phyloP scores from a whole-genome alignment of 2,329 filamentous ascomycete species.

The Colletotrichum magnum region DNA sequence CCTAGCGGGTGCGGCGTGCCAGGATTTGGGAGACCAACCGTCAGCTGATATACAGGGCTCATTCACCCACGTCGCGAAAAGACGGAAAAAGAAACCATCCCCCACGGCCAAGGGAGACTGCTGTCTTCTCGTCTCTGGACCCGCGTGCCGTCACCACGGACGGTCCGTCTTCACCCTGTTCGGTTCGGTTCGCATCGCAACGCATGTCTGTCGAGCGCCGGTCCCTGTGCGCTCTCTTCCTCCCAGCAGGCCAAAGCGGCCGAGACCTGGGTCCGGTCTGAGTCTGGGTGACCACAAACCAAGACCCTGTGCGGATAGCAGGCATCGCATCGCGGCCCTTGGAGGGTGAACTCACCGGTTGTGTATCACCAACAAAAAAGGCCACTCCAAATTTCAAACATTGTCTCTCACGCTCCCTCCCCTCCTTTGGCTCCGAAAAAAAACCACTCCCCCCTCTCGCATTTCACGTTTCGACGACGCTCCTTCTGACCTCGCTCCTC shows the following conservation, averaged over 20 bases:
- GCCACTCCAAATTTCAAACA: slow-evolving; percentile 17
- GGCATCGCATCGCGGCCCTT: slow-evolving; percentile 32
- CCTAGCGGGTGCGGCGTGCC: slow-evolving; percentile 20
- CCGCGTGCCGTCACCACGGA: slow-evolving; percentile 22
- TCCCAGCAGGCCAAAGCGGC: slow-evolving; percentile 36
- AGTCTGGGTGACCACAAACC: slow-evolving; percentile 31
- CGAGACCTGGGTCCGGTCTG: slow-evolving; percentile 34
- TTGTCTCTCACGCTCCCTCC: slow-evolving; percentile 6
- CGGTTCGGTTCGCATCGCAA: too few species aligned
- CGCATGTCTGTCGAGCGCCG: slow-evolving; percentile 17
- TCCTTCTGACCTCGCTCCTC: neutral
- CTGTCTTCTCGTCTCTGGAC: neutral
- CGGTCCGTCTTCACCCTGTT: neutral
- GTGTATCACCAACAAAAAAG: slow-evolving; percentile 38
- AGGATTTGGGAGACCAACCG: slow-evolving; percentile 18
- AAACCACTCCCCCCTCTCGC: neutral
- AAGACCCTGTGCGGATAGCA: slow-evolving; percentile 31
- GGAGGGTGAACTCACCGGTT: slow-evolving; percentile 35
- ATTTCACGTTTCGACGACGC: slow-evolving; percentile 1
- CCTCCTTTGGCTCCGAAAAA: slow-evolving; percentile 2
- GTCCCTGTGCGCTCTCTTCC: slow-evolving; percentile 30
- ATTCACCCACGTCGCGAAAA: slow-evolving; percentile 7
- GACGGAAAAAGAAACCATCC: slow-evolving; percentile 20
- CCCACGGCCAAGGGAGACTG: neutral
- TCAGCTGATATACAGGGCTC: slow-evolving; percentile 38